Conservation (phyloP, 306 rosid genomes). For the Citrullus mucosospermus region DNA sequence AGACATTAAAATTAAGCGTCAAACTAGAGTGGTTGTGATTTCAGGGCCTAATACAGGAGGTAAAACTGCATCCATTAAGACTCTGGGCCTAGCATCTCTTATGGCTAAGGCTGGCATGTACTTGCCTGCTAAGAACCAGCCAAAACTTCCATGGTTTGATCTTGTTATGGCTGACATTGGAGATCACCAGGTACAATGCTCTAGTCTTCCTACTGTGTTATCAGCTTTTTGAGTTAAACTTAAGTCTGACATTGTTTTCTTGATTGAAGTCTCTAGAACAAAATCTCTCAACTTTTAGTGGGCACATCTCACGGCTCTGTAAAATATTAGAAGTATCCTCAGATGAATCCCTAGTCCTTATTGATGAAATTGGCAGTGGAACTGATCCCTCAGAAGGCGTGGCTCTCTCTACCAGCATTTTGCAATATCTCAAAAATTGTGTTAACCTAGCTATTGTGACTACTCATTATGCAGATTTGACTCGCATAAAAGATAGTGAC, state of each 20-base stretch:
- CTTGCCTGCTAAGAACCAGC: constrained; percentile 66
- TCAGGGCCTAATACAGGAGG: constrained; percentile 99
- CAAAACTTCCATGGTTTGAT: constrained; percentile 93
- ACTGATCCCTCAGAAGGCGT: constrained; percentile 99
- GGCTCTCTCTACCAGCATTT: constrained; percentile 85
- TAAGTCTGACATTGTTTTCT: constrained; percentile 34
- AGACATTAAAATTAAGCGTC: constrained; percentile 61
- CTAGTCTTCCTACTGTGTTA: constrained; percentile 12
- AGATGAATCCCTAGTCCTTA: constrained; percentile 69
- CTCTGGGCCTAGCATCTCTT: constrained; percentile 77
- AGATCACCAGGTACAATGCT: constrained; percentile 78
- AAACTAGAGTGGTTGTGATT: constrained; percentile 79
- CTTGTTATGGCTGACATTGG: constrained; percentile 86
- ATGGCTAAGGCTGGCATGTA: constrained; percentile 98
- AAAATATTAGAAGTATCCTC: constrained; percentile 64
- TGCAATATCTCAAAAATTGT: constrained; percentile 62
- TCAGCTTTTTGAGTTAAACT: constrained; percentile 21
- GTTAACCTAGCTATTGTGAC: constrained; percentile 81
- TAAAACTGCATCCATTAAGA: constrained; percentile 92
- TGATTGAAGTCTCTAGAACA: constrained; percentile 82
- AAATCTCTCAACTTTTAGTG: constrained; percentile 96
- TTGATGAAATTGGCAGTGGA: constrained; percentile 94
- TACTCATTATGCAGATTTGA: constrained; percentile 87
- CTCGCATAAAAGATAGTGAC: constrained; percentile 61
- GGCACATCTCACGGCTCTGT: constrained; percentile 65